A percentile compares a stretch with the other conserved stretches of the same genome.
phyloP scores from a whole-genome alignment of 78 protist genomes.

The Speleostelium caveatum region DNA sequence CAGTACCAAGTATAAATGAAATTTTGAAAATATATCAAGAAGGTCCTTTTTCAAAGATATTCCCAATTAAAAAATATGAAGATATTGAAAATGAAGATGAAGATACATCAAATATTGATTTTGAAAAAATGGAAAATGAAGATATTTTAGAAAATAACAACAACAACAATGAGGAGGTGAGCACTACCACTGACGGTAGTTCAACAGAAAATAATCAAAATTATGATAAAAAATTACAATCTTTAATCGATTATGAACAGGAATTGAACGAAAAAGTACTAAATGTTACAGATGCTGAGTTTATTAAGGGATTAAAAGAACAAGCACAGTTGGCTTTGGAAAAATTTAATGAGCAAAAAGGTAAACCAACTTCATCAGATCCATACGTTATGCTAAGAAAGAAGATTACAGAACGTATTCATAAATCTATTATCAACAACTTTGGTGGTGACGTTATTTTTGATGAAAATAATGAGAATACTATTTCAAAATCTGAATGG shows the following conservation, averaged over 20 bases:
- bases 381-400: not conserved
- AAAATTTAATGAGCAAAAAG: not conserved
- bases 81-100: not conserved
- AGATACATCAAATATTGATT: not conserved
- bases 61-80: not conserved
- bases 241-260: not conserved
- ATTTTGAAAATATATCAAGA: no score
- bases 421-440: no score
- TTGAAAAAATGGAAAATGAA: not conserved
- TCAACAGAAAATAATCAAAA: not conserved
- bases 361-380: not conserved
- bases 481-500: no score
- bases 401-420: not conserved
- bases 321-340: not conserved
- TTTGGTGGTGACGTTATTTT: no score
- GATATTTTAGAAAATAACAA: not conserved
- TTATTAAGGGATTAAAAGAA: constrained; percentile 7
- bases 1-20: no score
- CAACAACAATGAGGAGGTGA: not conserved
- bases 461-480: no score
- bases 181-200: not conserved
- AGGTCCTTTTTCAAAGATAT: no score
- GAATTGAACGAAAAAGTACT: no score
- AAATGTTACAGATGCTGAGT: no score
- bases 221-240: not conserved